phyloP scores from a whole-genome alignment of 306 rosid species.

The Boehmeria nivea region DNA sequence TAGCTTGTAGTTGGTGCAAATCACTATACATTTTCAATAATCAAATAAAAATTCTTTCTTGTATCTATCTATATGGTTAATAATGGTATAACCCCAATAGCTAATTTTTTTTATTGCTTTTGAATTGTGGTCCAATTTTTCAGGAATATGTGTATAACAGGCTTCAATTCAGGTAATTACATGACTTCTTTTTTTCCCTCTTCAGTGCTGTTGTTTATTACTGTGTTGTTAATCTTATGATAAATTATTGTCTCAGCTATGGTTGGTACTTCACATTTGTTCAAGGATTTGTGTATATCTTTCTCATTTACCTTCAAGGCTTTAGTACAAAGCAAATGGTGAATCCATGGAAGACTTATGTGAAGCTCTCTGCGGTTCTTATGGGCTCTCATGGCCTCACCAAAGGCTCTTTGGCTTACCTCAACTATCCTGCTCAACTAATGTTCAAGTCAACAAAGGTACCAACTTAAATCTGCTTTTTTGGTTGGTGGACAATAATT shows the following conservation, averaged over 20 bases:
- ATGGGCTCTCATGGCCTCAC: slow-evolving; percentile 99
- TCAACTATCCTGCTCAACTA: slow-evolving; percentile 95
- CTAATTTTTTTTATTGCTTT: slow-evolving; percentile 10
- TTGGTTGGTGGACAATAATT: no score
- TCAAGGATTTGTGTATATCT: slow-evolving; percentile 90
- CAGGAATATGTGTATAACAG: slow-evolving; percentile 97
- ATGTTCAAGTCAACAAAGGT: slow-evolving; percentile 99
- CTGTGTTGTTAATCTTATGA: not conserved
- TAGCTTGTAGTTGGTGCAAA: no score
- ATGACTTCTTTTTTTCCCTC: slow-evolving; percentile 10
- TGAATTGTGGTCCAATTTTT: slow-evolving; percentile 31
- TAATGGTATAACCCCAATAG: no score
- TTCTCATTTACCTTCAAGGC: slow-evolving; percentile 84
- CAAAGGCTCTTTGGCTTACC: slow-evolving; percentile 93
- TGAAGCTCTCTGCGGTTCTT: slow-evolving; percentile 85
- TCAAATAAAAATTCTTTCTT: no score
- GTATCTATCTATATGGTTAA: no score
- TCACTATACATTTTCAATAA: no score
- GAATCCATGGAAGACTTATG: slow-evolving; percentile 97
- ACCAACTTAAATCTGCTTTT: slow-evolving; percentile 8
- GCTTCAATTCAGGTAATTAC: slow-evolving; percentile 77
- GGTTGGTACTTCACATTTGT: slow-evolving; percentile 99
- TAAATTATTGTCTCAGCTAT: slow-evolving; percentile 54
- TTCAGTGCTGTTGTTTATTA: not conserved
- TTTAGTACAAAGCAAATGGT: slow-evolving; percentile 96